Percentiles rank a stretch among this genome's conserved stretches.
These are phyloP conservation scores for Rhizophlyctis rosea DNA, from an alignment of 192 early-diverging fungal species.

Conservation along the genomic window DNA sequence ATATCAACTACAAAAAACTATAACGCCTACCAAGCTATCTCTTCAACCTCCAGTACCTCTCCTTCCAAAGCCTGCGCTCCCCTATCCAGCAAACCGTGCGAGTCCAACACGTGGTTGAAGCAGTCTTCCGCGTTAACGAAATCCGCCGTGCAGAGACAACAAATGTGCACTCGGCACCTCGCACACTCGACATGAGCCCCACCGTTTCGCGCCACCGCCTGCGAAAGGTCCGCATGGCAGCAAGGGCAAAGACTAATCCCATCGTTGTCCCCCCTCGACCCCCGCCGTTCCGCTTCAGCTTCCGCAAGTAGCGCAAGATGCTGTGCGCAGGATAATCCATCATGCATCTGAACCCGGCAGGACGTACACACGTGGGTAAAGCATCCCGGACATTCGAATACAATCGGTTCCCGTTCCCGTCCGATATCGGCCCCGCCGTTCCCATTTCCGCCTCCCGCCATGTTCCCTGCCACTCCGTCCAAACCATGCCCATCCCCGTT, in stretches of 20 bases:
- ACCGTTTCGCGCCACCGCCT: not conserved
- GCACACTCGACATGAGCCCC: not conserved
- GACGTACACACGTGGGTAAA: not conserved
- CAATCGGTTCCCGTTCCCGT: too few species aligned
- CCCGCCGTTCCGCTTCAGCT: not conserved
- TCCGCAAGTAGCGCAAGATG: not conserved
- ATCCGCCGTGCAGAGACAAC: not conserved
- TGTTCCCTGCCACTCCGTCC: not conserved
- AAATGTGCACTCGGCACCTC: not conserved
- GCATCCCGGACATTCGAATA: not conserved
- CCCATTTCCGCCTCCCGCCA: too few species aligned
- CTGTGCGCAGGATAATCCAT: not conserved
- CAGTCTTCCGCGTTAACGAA: not conserved
- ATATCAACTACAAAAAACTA: too few species aligned
- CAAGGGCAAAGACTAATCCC: not conserved
- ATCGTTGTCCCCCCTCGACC: not conserved
- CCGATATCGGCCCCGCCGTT: too few species aligned
- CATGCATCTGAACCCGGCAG: not conserved
- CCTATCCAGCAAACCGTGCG: too few species aligned
- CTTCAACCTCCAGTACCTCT: too few species aligned
- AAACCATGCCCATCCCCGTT: not conserved
- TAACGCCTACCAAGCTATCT: too few species aligned
- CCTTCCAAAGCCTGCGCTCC: too few species aligned
- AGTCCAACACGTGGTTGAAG: not conserved
- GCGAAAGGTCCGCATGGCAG: not conserved